These are phyloP conservation scores for Exutisphaerella laricina DNA, from an alignment of 2,329 filamentous ascomycete genomes.

Conservation along the genomic window DNA sequence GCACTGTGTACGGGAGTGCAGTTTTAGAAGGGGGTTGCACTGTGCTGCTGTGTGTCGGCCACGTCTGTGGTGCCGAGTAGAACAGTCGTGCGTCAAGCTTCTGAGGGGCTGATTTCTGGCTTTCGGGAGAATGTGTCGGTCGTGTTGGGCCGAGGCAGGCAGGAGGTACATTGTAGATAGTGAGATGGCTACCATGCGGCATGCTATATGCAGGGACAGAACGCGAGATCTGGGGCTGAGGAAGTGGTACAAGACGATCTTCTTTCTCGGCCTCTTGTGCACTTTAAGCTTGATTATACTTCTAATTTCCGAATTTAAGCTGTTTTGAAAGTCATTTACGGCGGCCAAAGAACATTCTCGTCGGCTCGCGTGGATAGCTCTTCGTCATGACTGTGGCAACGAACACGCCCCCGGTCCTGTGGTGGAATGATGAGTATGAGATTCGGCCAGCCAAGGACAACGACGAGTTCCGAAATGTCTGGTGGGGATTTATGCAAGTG, in stretches of 20 bases:
- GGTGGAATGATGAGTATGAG: constrained; percentile 15
- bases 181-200: too few species aligned
- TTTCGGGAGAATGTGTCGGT: too few species aligned
- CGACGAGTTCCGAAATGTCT: constrained; percentile 23
- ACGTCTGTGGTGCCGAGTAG: neutral
- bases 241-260: too few species aligned
- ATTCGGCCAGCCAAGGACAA: constrained; percentile 16
- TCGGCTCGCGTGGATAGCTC: too few species aligned
- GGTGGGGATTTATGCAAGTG: constrained; percentile 34
- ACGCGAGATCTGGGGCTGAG: too few species aligned
- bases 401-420: constrained; percentile 7
- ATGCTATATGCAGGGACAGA: too few species aligned
- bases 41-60: neutral
- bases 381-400: neutral
- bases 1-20: constrained; percentile 27
- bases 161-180: too few species aligned
- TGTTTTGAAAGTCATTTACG: too few species aligned
- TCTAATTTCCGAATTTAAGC: too few species aligned
- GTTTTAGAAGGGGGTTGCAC: constrained; percentile 15
- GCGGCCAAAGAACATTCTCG: neutral
- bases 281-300: too few species aligned
- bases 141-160: too few species aligned
- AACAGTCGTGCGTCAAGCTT: neutral
- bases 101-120: neutral
- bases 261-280: too few species aligned